Evolutionary conservation across 768 basidiomycete species (phyloP).

Genomic region (Termitomyces sp.): DNA sequence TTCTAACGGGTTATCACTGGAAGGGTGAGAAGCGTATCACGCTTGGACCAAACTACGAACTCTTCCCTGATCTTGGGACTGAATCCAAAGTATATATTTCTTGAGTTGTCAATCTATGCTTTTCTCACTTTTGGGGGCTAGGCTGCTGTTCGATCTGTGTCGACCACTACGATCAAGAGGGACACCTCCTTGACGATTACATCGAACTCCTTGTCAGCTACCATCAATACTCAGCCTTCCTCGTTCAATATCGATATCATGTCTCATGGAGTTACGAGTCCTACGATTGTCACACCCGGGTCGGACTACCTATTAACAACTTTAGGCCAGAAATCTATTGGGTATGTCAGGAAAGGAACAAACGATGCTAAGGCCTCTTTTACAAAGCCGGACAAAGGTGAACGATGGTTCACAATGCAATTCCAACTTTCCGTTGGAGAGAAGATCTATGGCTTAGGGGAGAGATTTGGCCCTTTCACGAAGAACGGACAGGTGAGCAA

Average conservation of each 20-base stretch:
- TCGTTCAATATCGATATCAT: constrained; percentile 23
- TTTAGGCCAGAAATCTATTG: constrained; percentile 25
- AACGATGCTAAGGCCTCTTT: constrained; percentile 17
- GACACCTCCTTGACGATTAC: constrained; percentile 16
- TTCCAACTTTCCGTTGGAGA: constrained; percentile 35
- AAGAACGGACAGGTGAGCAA: constrained; percentile 16
- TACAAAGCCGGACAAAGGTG: constrained; percentile 17
- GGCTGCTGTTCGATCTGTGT: constrained; percentile 7
- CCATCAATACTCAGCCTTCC: constrained; percentile 21
- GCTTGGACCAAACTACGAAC: constrained; percentile 22
- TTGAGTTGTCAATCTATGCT: background rate
- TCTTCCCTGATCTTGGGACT: constrained; percentile 22
- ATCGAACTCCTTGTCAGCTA: constrained; percentile 20
- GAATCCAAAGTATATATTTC: constrained; percentile 14
- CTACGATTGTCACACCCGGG: constrained; percentile 15
- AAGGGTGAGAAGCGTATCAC: constrained; percentile 16
- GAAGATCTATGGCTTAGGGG: constrained; percentile 23
- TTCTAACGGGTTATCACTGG: constrained; percentile 7
- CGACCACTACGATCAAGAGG: constrained; percentile 13
- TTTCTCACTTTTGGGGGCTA: constrained; percentile 10
- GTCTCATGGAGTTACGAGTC: constrained; percentile 16
- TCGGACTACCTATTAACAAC: constrained; percentile 22
- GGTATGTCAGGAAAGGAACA: constrained; percentile 21
- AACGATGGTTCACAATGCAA: constrained; percentile 26
- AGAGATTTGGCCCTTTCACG: constrained; percentile 38